phyloP scores from a whole-genome alignment of 2,329 filamentous ascomycete genomes.

The Fusarium duplospermum region DNA sequence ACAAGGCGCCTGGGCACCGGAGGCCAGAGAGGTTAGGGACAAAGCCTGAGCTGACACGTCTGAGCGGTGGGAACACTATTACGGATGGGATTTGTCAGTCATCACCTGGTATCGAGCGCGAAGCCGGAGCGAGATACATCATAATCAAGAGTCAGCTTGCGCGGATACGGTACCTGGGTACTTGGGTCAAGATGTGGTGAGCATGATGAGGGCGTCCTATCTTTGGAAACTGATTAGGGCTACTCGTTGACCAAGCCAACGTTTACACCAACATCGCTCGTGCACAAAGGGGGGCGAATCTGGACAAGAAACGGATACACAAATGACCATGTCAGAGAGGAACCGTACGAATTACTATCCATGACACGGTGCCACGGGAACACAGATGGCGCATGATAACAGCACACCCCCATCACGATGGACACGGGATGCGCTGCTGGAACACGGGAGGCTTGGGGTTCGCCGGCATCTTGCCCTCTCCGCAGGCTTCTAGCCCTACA shows the following conservation, averaged over 20 bases:
- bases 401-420: slow-evolving; percentile 35
- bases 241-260: slow-evolving; percentile 19
- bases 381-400: slow-evolving; percentile 30
- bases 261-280: slow-evolving; percentile 9
- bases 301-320: slow-evolving; percentile 21
- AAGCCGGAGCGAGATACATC: slow-evolving; percentile 15
- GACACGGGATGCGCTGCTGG: slow-evolving; percentile 30
- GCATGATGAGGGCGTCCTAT: slow-evolving; percentile 15
- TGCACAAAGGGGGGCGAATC: slow-evolving; percentile 22
- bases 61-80: slow-evolving; percentile 2
- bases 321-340: slow-evolving; percentile 26
- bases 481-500: slow-evolving; percentile 37
- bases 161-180: slow-evolving; percentile 4
- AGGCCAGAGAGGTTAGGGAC: slow-evolving; percentile 16
- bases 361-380: slow-evolving; percentile 40
- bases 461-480: slow-evolving; percentile 23
- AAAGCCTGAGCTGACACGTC: slow-evolving; percentile 3
- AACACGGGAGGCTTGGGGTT: slow-evolving; percentile 37
- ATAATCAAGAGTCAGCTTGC: slow-evolving; percentile 9
- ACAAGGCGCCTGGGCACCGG: slow-evolving; percentile 6
- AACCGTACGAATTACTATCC: slow-evolving; percentile 33
- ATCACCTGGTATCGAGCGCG: slow-evolving; percentile 12
- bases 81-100: slow-evolving; percentile 27
- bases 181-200: slow-evolving; percentile 24
- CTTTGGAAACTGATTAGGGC: slow-evolving; percentile 36